Evolutionary conservation across 2,329 filamentous ascomycete species (phyloP).

Genomic region (Onygenales sp.): DNA sequence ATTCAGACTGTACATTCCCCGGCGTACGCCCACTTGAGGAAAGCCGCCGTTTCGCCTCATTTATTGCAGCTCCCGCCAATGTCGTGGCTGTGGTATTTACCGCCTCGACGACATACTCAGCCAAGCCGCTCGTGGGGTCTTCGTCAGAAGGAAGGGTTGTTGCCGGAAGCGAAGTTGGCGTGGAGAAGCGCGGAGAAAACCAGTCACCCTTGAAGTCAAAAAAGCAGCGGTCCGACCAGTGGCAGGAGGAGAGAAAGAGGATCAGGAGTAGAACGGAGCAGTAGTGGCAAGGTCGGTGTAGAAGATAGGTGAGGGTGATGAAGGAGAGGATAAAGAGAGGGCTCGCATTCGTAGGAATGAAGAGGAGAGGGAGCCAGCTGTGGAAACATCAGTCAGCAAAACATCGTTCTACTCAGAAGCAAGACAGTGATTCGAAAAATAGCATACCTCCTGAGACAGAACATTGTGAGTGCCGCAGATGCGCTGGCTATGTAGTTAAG

Average conservation of each 20-base stretch:
- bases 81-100: slow-evolving; percentile 62
- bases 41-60: slow-evolving; percentile 43
- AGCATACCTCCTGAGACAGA: slow-evolving; percentile 54
- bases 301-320: slow-evolving; percentile 87
- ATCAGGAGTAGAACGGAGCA: slow-evolving; percentile 93
- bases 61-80: slow-evolving; percentile 57
- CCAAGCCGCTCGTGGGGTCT: slow-evolving; percentile 20
- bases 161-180: slow-evolving; percentile 19
- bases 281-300: slow-evolving; percentile 95
- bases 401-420: background rate
- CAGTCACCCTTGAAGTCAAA: slow-evolving; percentile 88
- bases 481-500: background rate
- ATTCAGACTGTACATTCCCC: slow-evolving; percentile 45
- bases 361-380: slow-evolving; percentile 79
- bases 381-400: slow-evolving; percentile 6
- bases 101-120: slow-evolving; percentile 33
- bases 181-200: slow-evolving; percentile 67
- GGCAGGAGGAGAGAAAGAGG: slow-evolving; percentile 83
- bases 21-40: slow-evolving; percentile 16
- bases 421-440: background rate
- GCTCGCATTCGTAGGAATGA: slow-evolving; percentile 78
- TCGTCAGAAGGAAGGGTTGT: background rate
- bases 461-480: slow-evolving; percentile 33
- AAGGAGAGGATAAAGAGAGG: slow-evolving; percentile 80
- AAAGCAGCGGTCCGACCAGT: slow-evolving; percentile 84